Evolutionary conservation across 2,329 filamentous ascomycete genomes (phyloP), one percentile per base, ranked within the genome.

Genomic region (Aspergillus transmontanensis): DNA sequence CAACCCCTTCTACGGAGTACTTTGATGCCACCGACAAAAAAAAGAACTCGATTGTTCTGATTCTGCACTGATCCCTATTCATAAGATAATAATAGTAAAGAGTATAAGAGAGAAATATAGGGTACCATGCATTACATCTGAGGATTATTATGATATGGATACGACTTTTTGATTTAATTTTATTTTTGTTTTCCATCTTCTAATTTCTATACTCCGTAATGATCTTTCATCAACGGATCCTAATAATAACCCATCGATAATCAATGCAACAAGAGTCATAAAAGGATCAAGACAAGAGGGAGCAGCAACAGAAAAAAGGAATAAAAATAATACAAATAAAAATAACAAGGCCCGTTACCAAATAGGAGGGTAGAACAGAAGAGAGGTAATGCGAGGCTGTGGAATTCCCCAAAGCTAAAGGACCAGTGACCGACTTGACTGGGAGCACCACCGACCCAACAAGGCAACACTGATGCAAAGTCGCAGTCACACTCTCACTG

Each of bases 391-490:
- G 51, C 51, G 51, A 54, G 51, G 51, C 51, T 54, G 51, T 36
- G 51, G 51, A 54, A 54, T 54, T 54, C 51, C 51, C 32, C 16
- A 23, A 54, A 51, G 34, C 51, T n/a, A 36, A 54, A 36, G 54
- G 14, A 39, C 48, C 48, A 58, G 32, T 54, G 12, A 63, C 32
- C 57, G 23, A 36, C 61, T 45, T 30, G 50, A 59, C 32, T 6
- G 7, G 57, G 57, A 41, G 57, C 57, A 57, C 39, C 32, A 12
- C 45, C 14, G 30, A 39, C 41, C 36, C 36, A 41, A 45, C 36
- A 19, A 61, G 62, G 39, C 41, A 61, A 28, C 58, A 57, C 50
- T 64, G 62, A 64, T 61, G 62, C 59, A 64, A 59, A 58, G 55
- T 58, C 62, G 45, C 50, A 58, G 62, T 64, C 58, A 63, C 61